phyloP scores from a whole-genome alignment of 768 basidiomycete species.

The Auriculariales sp. region DNA sequence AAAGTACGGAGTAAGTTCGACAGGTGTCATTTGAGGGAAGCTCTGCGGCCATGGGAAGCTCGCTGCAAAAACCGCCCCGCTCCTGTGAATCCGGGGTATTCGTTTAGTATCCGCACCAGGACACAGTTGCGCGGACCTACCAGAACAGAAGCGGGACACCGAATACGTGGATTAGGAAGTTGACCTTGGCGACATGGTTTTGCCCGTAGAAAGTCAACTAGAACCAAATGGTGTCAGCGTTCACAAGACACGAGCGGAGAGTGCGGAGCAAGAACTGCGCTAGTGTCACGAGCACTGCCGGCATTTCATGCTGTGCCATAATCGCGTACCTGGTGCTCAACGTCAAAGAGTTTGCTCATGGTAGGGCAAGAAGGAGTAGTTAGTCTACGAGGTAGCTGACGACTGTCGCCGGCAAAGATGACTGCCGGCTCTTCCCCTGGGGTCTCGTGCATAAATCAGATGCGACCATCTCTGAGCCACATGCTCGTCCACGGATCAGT shows the following conservation, averaged over 20 bases:
- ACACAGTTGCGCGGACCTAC: constrained; percentile 21
- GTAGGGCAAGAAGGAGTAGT: not conserved
- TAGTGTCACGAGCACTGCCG: not conserved
- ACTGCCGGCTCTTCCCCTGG: too few relatives aligned
- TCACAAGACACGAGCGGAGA: constrained; percentile 6
- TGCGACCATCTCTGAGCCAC: too few relatives aligned
- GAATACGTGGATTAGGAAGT: constrained; percentile 73
- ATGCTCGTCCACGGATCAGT: too few relatives aligned
- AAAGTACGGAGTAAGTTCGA: constrained; percentile 45
- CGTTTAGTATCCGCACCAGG: constrained; percentile 7
- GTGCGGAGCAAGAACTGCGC: too few relatives aligned
- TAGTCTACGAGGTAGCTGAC: too few relatives aligned
- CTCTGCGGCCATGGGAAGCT: constrained; percentile 31
- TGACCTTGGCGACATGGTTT: constrained; percentile 74
- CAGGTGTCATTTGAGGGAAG: constrained; percentile 33
- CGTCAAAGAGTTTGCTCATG: constrained; percentile 33
- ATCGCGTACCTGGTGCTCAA: constrained; percentile 50
- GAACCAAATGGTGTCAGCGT: not conserved
- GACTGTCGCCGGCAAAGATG: too few relatives aligned
- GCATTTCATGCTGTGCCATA: not conserved
- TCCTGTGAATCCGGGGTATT: constrained; percentile 2
- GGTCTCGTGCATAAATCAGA: too few relatives aligned
- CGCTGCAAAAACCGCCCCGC: constrained; percentile 9
- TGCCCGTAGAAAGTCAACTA: constrained; percentile 89
- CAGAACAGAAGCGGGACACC: constrained; percentile 78